A percentile compares a stretch with the other conserved stretches of the same genome.
phyloP scores from a whole-genome alignment of 2,329 filamentous ascomycete species.

The Neonectria coccinea region DNA sequence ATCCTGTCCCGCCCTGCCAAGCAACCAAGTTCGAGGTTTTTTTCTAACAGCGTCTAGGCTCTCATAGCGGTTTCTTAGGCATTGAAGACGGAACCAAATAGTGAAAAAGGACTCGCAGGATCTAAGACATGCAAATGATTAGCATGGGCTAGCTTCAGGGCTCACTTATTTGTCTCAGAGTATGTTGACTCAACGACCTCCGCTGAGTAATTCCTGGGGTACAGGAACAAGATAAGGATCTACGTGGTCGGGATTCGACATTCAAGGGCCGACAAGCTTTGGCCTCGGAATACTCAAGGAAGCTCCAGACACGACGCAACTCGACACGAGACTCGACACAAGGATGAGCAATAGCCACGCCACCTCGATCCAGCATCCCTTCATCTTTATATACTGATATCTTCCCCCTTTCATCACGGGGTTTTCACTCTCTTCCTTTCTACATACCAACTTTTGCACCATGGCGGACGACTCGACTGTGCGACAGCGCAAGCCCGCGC shows the following conservation, averaged over 20 bases:
- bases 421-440: slow-evolving; percentile 3
- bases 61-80: too few species aligned
- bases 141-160: too few species aligned
- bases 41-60: too few species aligned
- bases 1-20: background rate
- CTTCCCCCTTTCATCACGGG: background rate
- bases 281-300: slow-evolving; percentile 28
- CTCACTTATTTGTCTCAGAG: too few species aligned
- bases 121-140: too few species aligned
- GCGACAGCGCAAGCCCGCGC: slow-evolving; percentile 58
- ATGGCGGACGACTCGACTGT: slow-evolving; percentile 57
- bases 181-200: too few species aligned
- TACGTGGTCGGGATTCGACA: background rate
- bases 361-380: slow-evolving; percentile 28
- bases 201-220: too few species aligned
- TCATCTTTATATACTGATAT: slow-evolving; percentile 3
- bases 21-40: too few species aligned
- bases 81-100: too few species aligned
- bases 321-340: slow-evolving; percentile 27
- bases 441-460: slow-evolving; percentile 23
- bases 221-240: background rate
- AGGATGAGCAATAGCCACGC: slow-evolving; percentile 35
- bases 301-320: slow-evolving; percentile 28
- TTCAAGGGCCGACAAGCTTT: slow-evolving; percentile 40
- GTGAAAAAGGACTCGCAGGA: too few species aligned